Evolutionary conservation across 148 eudicot genomes (phyloP).

Genomic region (Persicaria tinctoria): DNA sequence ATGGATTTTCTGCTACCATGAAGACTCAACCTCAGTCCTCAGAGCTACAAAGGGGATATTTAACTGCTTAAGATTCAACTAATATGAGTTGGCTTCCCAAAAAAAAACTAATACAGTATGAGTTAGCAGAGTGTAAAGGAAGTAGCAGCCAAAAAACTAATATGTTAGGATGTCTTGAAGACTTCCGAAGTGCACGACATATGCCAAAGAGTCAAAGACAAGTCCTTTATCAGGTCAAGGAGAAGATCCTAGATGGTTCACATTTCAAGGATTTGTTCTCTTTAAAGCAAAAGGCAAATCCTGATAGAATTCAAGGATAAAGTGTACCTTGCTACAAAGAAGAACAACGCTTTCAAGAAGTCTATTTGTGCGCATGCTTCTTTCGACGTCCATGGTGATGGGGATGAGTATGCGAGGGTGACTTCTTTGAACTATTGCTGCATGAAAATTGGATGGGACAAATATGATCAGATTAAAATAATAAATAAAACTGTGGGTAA

Average conservation of each 20-base stretch:
- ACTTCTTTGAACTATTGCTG: conserved; percentile 49
- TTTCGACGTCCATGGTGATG: conserved; percentile 58
- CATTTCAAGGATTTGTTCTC: not conserved
- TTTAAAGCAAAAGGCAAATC: not conserved
- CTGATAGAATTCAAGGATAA: not conserved
- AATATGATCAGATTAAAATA: not conserved
- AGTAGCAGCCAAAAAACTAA: too few relatives aligned
- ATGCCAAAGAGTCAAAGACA: not conserved
- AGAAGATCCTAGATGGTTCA: not conserved
- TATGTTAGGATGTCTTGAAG: too few relatives aligned
- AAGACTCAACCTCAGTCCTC: not conserved
- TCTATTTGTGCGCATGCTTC: conserved; percentile 61
- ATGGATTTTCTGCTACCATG: not conserved
- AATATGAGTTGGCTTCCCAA: not conserved
- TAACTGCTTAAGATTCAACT: not conserved
- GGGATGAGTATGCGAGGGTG: conserved; percentile 34
- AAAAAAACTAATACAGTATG: not conserved
- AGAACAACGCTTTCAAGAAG: conserved; percentile 6
- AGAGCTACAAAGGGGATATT: too few relatives aligned
- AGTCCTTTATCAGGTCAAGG: not conserved
- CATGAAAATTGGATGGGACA: conserved; percentile 9
- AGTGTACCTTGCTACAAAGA: conserved; percentile 6
- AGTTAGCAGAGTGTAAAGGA: not conserved
- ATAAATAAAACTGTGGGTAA: not conserved
- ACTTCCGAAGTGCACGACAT: not conserved